phyloP scores from a whole-genome alignment of 306 rosid genomes.

The Pachyrhizus erosus region DNA sequence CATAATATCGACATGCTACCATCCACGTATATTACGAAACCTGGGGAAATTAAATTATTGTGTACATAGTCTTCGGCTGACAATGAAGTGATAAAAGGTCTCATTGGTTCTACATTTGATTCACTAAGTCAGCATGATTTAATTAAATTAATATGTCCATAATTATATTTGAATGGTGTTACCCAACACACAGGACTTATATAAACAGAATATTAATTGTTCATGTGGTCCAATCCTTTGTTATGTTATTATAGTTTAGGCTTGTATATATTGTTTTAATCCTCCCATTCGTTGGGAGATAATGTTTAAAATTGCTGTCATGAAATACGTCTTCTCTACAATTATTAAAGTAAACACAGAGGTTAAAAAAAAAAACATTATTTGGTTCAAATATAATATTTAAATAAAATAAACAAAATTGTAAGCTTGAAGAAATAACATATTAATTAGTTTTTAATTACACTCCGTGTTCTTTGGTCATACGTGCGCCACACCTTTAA shows the following conservation, averaged over 20 bases:
- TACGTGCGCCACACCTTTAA: conserved; percentile 23
- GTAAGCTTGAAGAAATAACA: background rate
- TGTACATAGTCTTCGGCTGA: background rate
- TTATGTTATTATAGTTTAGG: background rate
- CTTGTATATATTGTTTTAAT: background rate
- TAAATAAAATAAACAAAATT: conserved; percentile 12
- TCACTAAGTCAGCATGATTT: background rate
- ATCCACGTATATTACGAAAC: background rate
- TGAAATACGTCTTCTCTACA: background rate
- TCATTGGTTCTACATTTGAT: background rate
- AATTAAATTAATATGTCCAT: background rate
- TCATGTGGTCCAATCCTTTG: background rate
- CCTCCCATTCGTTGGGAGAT: conserved; percentile 4
- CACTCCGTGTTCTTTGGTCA: conserved; percentile 5
- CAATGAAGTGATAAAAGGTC: background rate
- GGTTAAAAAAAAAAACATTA: background rate
- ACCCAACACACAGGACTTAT: background rate
- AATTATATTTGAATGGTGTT: too few relatives aligned
- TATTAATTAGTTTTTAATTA: conserved; percentile 2
- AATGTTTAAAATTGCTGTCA: background rate
- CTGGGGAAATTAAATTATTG: conserved; percentile 14
- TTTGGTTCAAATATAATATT: background rate
- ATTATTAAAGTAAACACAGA: background rate
- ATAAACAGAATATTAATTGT: background rate
- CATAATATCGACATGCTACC: conserved; percentile 32